Evolutionary conservation across 345 rosid genomes (phyloP).

Genomic region (Eucalyptus viminalis): DNA sequence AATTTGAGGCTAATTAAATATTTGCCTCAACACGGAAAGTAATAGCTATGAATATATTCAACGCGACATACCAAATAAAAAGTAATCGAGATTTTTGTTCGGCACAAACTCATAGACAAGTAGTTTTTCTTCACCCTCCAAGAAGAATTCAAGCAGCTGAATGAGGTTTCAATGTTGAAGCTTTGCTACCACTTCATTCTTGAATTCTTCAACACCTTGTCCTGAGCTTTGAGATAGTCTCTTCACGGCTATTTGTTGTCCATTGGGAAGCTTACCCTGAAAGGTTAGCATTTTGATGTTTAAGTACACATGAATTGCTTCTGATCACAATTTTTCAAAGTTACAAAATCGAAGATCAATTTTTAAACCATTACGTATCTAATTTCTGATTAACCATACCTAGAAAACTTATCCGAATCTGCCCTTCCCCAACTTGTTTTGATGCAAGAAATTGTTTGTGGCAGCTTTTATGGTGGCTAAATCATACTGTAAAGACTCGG

Average conservation of each 20-base stretch:
- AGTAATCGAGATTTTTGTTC: background rate
- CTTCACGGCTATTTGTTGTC: slow-evolving; percentile 5
- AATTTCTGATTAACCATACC: too few species aligned
- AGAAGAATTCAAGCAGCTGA: background rate
- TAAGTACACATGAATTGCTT: too few species aligned
- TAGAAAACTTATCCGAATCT: background rate
- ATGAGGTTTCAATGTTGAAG: slow-evolving; percentile 59
- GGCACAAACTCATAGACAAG: slow-evolving; percentile 31
- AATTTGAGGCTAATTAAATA: too few species aligned
- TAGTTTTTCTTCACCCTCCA: slow-evolving; percentile 38
- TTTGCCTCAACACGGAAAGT: background rate
- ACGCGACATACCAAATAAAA: background rate
- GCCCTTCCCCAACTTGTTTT: background rate
- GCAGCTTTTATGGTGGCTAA: slow-evolving; percentile 7
- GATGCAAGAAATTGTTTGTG: background rate
- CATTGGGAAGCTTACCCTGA: too few species aligned
- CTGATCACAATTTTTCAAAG: too few species aligned
- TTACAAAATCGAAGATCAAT: too few species aligned
- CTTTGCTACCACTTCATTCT: slow-evolving; percentile 44
- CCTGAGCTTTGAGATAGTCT: slow-evolving; percentile 28
- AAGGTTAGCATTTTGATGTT: too few species aligned
- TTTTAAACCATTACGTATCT: too few species aligned
- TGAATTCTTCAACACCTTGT: slow-evolving; percentile 45
- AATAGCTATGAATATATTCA: too few species aligned
- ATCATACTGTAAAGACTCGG: background rate